These are phyloP conservation scores for Trichoderma gamsii DNA, from an alignment of 495 filamentous ascomycete genomes.

Conservation along the genomic window DNA sequence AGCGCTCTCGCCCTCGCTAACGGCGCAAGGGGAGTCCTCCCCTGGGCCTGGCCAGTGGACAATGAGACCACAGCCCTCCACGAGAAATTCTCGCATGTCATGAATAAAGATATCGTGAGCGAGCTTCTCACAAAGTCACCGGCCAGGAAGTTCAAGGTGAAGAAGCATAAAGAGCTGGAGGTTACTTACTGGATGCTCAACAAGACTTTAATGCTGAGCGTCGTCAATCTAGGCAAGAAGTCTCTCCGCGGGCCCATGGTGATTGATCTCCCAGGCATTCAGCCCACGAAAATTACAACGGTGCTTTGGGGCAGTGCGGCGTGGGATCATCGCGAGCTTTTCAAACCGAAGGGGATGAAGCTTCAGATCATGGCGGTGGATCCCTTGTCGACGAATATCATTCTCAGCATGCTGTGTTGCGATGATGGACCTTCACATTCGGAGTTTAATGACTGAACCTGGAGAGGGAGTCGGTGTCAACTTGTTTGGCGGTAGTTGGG, in stretches of 20 bases:
- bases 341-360: neutral
- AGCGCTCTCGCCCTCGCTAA: slow-evolving; percentile 56
- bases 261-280: neutral
- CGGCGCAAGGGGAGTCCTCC: slow-evolving; percentile 48
- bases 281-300: neutral
- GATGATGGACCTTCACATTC: neutral
- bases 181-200: neutral
- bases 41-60: slow-evolving; percentile 51
- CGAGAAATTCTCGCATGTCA: slow-evolving; percentile 38
- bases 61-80: slow-evolving; percentile 37
- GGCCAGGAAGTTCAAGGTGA: neutral
- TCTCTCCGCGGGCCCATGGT: neutral
- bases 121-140: slow-evolving; percentile 34
- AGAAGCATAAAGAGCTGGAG: neutral
- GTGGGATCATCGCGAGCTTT: neutral
- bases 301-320: neutral
- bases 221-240: neutral
- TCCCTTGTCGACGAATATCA: neutral
- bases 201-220: neutral
- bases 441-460: neutral
- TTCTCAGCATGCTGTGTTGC: neutral
- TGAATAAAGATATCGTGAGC: slow-evolving; percentile 33
- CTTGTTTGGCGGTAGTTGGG: too few relatives aligned
- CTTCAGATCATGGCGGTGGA: neutral
- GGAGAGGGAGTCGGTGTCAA: neutral